phyloP scores from a whole-genome alignment of 192 early-diverging fungal species.

The Fimicolochytrium jonesii region DNA sequence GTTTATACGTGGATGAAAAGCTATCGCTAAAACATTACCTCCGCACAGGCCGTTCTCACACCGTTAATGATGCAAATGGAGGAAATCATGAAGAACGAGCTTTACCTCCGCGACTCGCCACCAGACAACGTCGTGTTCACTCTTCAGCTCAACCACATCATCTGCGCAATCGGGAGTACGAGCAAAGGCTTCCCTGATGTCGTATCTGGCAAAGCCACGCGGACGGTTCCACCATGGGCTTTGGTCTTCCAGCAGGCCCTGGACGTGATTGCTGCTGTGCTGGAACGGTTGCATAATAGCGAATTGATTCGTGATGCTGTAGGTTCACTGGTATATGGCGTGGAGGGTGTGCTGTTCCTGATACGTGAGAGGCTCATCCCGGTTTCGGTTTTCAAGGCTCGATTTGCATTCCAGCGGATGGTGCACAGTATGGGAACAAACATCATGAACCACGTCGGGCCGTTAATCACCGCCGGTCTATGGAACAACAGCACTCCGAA shows the following conservation, averaged over 20 bases:
- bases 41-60: conserved; percentile 65
- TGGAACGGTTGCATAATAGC: conserved; percentile 46
- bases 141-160: conserved; percentile 74
- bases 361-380: background rate
- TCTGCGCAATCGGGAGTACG: conserved; percentile 79
- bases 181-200: conserved; percentile 70
- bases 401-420: conserved; percentile 75
- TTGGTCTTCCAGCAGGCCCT: conserved; percentile 76
- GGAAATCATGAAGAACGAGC: conserved; percentile 60
- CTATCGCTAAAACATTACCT: no score
- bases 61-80: conserved; percentile 77
- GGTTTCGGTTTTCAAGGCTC: conserved; percentile 23
- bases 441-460: conserved; percentile 73
- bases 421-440: conserved; percentile 81
- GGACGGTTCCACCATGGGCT: conserved; percentile 50
- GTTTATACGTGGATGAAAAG: no score
- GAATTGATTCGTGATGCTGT: conserved; percentile 43
- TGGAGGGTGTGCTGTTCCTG: no score
- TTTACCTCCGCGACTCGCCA: conserved; percentile 55
- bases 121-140: conserved; percentile 65
- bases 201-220: conserved; percentile 17
- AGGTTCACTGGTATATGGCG: conserved; percentile 11
- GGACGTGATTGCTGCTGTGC: conserved; percentile 65
- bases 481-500: conserved; percentile 68
- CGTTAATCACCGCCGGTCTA: conserved; percentile 68